Evolutionary conservation across 805 yeast genomes (phyloP).

Genomic region (Cyberlindnera maclurae): DNA sequence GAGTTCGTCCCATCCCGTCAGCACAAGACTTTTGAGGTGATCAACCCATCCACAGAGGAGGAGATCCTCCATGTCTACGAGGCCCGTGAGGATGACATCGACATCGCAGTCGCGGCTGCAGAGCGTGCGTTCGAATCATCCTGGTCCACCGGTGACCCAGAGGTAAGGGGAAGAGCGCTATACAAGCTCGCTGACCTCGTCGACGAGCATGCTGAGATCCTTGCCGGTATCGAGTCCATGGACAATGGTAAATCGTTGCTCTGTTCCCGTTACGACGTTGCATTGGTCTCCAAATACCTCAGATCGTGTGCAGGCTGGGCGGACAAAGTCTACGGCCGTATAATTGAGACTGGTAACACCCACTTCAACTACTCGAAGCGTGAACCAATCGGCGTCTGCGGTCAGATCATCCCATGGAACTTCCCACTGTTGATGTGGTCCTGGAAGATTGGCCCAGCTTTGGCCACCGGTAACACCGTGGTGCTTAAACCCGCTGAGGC

Average conservation of each 20-base stretch:
- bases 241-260: slow-evolving; percentile 85
- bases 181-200: slow-evolving; percentile 71
- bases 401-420: slow-evolving; percentile 90
- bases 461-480: slow-evolving; percentile 80
- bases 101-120: slow-evolving; percentile 82
- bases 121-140: slow-evolving; percentile 60
- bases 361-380: slow-evolving; percentile 62
- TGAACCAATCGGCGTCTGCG: slow-evolving; percentile 86
- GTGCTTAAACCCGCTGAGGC: slow-evolving; percentile 84
- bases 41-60: slow-evolving; percentile 72
- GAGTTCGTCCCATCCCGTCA: slow-evolving; percentile 59
- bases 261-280: slow-evolving; percentile 72
- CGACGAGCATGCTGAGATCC: slow-evolving; percentile 63
- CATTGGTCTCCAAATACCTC: slow-evolving; percentile 58
- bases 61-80: slow-evolving; percentile 62
- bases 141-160: slow-evolving; percentile 70
- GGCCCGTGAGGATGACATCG: slow-evolving; percentile 72
- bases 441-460: slow-evolving; percentile 83
- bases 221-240: slow-evolving; percentile 78
- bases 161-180: slow-evolving; percentile 53
- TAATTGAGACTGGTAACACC: slow-evolving; percentile 53
- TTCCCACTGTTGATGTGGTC: slow-evolving; percentile 85
- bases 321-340: slow-evolving; percentile 56
- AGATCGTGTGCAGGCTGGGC: slow-evolving; percentile 84
- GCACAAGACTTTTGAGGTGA: slow-evolving; percentile 52